Percentiles rank a stretch among this genome's conserved stretches.
These are phyloP conservation scores for Apiospora malaysiana DNA, from an alignment of 2,329 filamentous ascomycete species.

Conservation along the genomic window DNA sequence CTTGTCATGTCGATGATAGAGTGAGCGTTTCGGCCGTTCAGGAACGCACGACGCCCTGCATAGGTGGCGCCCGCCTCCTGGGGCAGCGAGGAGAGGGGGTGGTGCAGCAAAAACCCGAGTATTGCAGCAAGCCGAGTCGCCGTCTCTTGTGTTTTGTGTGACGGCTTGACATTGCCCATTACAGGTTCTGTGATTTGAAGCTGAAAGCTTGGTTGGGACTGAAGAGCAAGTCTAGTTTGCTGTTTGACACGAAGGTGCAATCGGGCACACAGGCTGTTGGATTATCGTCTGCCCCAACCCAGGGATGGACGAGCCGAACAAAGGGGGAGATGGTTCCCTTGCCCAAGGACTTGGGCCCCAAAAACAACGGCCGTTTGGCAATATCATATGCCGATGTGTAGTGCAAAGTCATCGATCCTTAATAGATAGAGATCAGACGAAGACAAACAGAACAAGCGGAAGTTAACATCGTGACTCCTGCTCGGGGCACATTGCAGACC, in stretches of 20 bases:
- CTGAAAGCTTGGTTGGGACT: background rate
- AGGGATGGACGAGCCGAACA: background rate
- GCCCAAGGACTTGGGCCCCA: background rate
- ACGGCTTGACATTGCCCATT: background rate
- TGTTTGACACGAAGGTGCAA: background rate
- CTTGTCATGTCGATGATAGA: background rate
- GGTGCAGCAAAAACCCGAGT: background rate
- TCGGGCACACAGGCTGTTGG: background rate
- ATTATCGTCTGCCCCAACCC: background rate
- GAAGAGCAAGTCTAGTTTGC: background rate
- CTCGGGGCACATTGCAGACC: background rate
- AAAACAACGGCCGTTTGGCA: background rate
- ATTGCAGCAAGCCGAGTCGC: background rate
- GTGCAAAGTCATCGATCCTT: background rate
- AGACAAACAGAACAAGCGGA: background rate
- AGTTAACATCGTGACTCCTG: background rate
- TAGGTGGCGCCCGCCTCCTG: background rate
- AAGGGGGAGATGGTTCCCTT: background rate
- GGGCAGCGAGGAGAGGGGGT: background rate
- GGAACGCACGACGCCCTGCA: background rate
- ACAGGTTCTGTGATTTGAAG: background rate
- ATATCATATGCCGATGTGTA: background rate
- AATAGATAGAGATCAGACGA: background rate
- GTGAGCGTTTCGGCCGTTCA: background rate
- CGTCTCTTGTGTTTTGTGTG: background rate